These are phyloP conservation scores for Nigrospora oryzae DNA, from an alignment of 2,329 filamentous ascomycete species.

Conservation along the genomic window DNA sequence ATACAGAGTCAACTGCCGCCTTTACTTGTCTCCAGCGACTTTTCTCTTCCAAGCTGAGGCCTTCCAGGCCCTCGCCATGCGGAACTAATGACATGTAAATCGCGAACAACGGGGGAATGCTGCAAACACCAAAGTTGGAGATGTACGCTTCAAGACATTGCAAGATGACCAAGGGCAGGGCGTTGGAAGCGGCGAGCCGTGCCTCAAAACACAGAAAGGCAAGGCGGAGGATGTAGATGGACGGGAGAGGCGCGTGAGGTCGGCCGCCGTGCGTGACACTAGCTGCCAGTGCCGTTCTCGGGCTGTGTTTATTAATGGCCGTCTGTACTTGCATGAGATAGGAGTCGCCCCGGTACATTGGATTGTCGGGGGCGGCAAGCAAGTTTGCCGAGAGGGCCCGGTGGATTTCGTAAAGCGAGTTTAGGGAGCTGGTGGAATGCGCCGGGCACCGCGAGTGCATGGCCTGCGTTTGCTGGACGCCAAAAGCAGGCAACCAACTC, in stretches of 20 bases:
- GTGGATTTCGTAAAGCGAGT: conserved; percentile 10
- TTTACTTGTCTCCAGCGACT: conserved; percentile 7
- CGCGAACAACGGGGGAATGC: conserved; percentile 9
- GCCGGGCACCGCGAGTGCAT: conserved; percentile 10
- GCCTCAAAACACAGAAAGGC: conserved; percentile 7
- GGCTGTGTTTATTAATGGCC: conserved; percentile 1
- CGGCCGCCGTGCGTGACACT: conserved; percentile 9
- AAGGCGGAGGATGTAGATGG: conserved; percentile 9
- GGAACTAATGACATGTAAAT: conserved; percentile 9
- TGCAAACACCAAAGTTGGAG: conserved; percentile 9
- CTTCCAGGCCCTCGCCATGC: conserved; percentile 3
- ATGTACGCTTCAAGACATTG: conserved; percentile 10
- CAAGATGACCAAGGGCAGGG: conserved; percentile 4
- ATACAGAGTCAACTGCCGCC: conserved; percentile 7
- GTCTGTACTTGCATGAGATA: conserved; percentile 7
- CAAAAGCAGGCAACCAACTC: conserved; percentile 49
- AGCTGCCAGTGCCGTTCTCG: background rate
- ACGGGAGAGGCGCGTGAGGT: conserved; percentile 8
- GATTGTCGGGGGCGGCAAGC: background rate
- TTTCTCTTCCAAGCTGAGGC: conserved; percentile 4
- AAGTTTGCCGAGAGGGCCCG: conserved; percentile 7
- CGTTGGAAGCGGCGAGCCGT: conserved; percentile 1
- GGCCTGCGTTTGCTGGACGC: conserved; percentile 7
- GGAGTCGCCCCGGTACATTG: conserved; percentile 2
- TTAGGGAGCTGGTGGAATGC: conserved; percentile 13